These are phyloP conservation scores for Dendrobium nobile DNA, from an alignment of 106 monocot species.

Conservation along the genomic window DNA sequence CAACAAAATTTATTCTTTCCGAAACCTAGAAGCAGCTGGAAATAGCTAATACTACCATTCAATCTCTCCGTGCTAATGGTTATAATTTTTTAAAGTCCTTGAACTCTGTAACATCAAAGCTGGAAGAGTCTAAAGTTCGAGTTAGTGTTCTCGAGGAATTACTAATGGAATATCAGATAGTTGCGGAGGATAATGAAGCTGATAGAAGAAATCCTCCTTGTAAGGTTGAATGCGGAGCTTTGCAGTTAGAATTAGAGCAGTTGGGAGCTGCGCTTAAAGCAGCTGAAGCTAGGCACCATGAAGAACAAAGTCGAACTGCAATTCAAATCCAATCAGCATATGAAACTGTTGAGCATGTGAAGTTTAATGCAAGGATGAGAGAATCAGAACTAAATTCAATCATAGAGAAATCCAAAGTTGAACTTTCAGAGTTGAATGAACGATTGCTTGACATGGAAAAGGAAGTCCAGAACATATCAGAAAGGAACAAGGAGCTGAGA, in stretches of 20 bases:
- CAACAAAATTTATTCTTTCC: constrained; percentile 28
- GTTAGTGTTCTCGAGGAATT: constrained; percentile 35
- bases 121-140: constrained; percentile 53
- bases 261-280: constrained; percentile 40
- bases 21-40: constrained; percentile 59
- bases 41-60: constrained; percentile 43
- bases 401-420: constrained; percentile 15
- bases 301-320: constrained; percentile 42
- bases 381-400: constrained; percentile 15
- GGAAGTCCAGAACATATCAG: constrained; percentile 13
- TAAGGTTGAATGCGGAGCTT: not conserved
- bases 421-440: constrained; percentile 28
- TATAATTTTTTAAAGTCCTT: constrained; percentile 43
- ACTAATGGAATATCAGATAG: constrained; percentile 28
- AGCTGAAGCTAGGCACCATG: constrained; percentile 23
- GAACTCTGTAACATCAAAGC: constrained; percentile 31
- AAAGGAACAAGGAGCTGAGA: constrained; percentile 25
- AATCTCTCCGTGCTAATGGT: constrained; percentile 37
- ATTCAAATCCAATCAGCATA: constrained; percentile 23
- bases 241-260: constrained; percentile 18
- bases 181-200: constrained; percentile 38
- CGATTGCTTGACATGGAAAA: constrained; percentile 22
- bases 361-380: constrained; percentile 19
- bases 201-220: constrained; percentile 2
- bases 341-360: constrained; percentile 21